Evolutionary conservation across 768 basidiomycete genomes (phyloP), one percentile per base, ranked within the genome.

Genomic region (Lactifluus subvellereus): DNA sequence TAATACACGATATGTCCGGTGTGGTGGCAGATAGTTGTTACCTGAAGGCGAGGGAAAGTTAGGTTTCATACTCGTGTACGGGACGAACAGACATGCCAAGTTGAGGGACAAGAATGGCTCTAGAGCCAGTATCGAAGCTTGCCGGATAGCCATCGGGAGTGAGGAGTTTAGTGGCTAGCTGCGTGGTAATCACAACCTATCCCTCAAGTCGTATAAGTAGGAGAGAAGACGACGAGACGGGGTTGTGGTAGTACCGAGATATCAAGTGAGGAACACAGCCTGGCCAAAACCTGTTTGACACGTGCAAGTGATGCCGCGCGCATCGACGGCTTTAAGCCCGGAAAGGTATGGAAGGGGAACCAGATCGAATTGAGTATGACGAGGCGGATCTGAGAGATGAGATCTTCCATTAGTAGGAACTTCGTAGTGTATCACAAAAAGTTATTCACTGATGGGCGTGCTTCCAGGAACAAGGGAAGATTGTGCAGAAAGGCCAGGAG

Each of bases 321-420:
- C 53, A 74, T 77, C 11, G 75, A 69, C 10, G 67, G 67, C 11
- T 72, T 69, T 35, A 86, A 67, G 45, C 76, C 71, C 1, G 79
- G 71, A 20, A 75, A 70, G 13, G 76, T 72, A 70, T 89, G 87
- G 63, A 91, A 86, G 2, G 84, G 83, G 68, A 84, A 87, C 27
- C 84, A 84, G 33, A 91, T 76, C 3, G 85, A 87, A 69, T 82
- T 84, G 50, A 91, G 72, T 32, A 88, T 81, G 11, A 91, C 77
- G 16, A 90, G 75, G 1, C 80, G 77, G 40, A 78, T 77, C 88
- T 88, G 43, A 47, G 37, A 59, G n/a, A 37, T 43, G 42, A 49
- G 52, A 37, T 40, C 18, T 14, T 54, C 35, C 14, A 22, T 67
- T 37, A 57, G 45, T 40, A 6, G 8, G 30, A 49, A 49, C 30